These are phyloP conservation scores for Russula compacta DNA, from an alignment of 768 basidiomycete genomes.

Conservation along the genomic window DNA sequence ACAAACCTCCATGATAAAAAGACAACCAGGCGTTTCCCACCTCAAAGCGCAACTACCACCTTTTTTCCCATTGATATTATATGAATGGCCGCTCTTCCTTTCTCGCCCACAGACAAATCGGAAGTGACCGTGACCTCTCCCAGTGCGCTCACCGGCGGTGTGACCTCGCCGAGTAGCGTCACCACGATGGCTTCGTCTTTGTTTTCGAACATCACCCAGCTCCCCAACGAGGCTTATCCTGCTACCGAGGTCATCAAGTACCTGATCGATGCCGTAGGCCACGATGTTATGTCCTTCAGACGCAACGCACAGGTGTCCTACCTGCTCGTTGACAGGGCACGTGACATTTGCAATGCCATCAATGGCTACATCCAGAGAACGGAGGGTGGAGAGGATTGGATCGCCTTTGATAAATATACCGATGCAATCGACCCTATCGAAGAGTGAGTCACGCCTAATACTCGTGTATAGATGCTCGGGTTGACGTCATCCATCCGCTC, in stretches of 20 bases:
- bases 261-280: constrained; percentile 14
- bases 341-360: constrained; percentile 19
- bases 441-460: constrained; percentile 1
- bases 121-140: background rate
- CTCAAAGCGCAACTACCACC: background rate
- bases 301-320: constrained; percentile 21
- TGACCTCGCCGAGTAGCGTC: background rate
- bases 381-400: constrained; percentile 13
- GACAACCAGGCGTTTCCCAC: background rate
- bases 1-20: background rate
- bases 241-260: constrained; percentile 19
- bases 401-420: constrained; percentile 17
- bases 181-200: background rate
- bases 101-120: background rate
- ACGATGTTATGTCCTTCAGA: constrained; percentile 12
- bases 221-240: constrained; percentile 1
- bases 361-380: constrained; percentile 13
- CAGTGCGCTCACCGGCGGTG: background rate
- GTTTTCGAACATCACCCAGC: background rate
- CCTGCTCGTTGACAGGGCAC: constrained; percentile 17
- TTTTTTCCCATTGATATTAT: background rate
- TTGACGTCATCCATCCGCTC: background rate
- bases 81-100: background rate
- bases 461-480: background rate
- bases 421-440: constrained; percentile 21